A percentile compares a stretch with the other conserved stretches of the same genome.
Evolutionary conservation across 106 monocot species (phyloP).

Genomic region (Hemerocallis citrina): DNA sequence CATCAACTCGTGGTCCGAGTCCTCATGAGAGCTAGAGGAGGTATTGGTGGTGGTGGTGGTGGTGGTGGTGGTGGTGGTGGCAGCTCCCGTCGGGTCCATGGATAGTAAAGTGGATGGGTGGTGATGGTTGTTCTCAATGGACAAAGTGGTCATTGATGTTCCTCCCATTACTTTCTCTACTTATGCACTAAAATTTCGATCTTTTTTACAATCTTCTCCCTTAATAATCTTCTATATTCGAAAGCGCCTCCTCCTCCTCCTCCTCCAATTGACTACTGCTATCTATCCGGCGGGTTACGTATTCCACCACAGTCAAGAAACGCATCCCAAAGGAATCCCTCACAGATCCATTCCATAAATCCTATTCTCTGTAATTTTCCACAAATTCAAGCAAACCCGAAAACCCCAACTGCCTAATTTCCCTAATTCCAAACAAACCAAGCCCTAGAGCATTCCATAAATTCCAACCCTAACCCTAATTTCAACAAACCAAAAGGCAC

Average conservation of each 20-base stretch:
- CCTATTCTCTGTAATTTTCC: slow-evolving; percentile 15
- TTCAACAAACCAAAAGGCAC: background rate
- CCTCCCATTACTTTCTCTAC: slow-evolving; percentile 25
- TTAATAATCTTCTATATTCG: background rate
- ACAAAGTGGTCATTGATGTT: slow-evolving; percentile 36
- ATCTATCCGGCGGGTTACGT: slow-evolving; percentile 29
- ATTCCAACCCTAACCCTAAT: background rate
- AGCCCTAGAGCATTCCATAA: background rate
- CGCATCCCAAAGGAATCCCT: slow-evolving; percentile 48
- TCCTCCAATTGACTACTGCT: slow-evolving; percentile 4
- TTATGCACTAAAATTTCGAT: background rate
- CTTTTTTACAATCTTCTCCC: background rate
- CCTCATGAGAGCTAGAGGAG: slow-evolving; percentile 14
- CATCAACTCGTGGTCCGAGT: slow-evolving; percentile 24
- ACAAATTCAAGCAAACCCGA: slow-evolving; percentile 4
- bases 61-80: background rate
- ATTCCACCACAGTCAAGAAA: slow-evolving; percentile 42
- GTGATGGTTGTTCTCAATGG: slow-evolving; percentile 46
- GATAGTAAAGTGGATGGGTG: slow-evolving; percentile 36
- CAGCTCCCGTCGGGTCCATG: slow-evolving; percentile 22
- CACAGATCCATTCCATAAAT: slow-evolving; percentile 44
- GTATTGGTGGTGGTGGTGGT: background rate
- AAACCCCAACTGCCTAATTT: slow-evolving; percentile 3
- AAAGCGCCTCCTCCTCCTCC: slow-evolving; percentile 17
- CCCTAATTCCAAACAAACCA: background rate